Evolutionary conservation across 768 basidiomycete genomes (phyloP).

Genomic region (Megacollybia marginata): DNA sequence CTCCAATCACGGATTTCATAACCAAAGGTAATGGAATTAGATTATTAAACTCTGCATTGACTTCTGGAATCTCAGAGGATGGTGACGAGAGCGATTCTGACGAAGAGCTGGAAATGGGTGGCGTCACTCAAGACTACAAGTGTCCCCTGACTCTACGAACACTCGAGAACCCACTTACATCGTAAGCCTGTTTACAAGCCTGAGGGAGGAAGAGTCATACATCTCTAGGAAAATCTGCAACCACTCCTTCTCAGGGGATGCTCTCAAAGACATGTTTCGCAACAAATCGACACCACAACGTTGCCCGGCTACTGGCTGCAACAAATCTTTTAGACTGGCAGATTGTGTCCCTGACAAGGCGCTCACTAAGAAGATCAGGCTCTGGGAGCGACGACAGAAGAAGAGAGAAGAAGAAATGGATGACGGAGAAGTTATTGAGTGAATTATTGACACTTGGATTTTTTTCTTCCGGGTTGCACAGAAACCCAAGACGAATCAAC

Average conservation of each 20-base stretch:
- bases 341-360: constrained; percentile 49
- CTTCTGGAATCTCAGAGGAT: constrained; percentile 43
- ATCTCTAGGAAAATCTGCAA: constrained; percentile 54
- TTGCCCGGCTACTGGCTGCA: constrained; percentile 74
- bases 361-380: constrained; percentile 57
- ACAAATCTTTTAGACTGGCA: constrained; percentile 41
- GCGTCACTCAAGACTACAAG: constrained; percentile 73
- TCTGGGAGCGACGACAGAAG: constrained; percentile 44
- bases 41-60: not conserved
- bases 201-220: not conserved
- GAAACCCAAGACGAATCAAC: too few relatives aligned
- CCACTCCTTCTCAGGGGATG: constrained; percentile 74
- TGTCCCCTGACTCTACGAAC: constrained; percentile 73
- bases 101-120: constrained; percentile 85
- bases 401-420: constrained; percentile 46
- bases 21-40: constrained; percentile 43
- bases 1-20: constrained; percentile 69
- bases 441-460: not conserved
- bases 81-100: constrained; percentile 80
- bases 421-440: constrained; percentile 53
- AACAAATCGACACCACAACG: constrained; percentile 26
- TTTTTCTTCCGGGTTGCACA: too few relatives aligned
- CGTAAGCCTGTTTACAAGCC: constrained; percentile 39
- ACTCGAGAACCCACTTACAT: constrained; percentile 71
- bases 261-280: constrained; percentile 60